These are phyloP conservation scores for Tulasnella calospora DNA, from an alignment of 768 basidiomycete species.

Conservation along the genomic window DNA sequence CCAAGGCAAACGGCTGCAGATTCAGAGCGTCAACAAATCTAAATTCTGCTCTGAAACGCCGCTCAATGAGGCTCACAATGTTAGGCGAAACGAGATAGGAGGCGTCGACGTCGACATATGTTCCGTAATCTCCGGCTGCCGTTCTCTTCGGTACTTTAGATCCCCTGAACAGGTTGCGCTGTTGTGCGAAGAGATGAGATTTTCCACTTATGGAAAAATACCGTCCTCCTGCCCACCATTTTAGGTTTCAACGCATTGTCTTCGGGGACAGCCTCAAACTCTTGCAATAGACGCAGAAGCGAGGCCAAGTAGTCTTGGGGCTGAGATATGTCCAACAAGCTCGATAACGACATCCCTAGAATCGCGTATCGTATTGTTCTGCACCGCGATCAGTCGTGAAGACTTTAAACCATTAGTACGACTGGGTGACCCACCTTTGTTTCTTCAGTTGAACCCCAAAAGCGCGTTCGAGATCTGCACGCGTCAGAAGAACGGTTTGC, in stretches of 20 bases:
- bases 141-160: slow-evolving; percentile 54
- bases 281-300: slow-evolving; percentile 62
- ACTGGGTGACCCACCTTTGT: slow-evolving; percentile 53
- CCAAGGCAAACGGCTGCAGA: slow-evolving; percentile 76
- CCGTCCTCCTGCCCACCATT: slow-evolving; percentile 47
- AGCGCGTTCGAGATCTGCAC: slow-evolving; percentile 63
- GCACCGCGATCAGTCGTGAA: neutral
- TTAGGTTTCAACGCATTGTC: slow-evolving; percentile 61
- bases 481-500: slow-evolving; percentile 76
- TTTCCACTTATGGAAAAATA: neutral
- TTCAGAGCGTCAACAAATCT: too few relatives aligned
- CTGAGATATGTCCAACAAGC: slow-evolving; percentile 72
- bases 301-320: slow-evolving; percentile 76
- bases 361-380: slow-evolving; percentile 80
- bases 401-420: neutral
- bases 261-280: slow-evolving; percentile 75
- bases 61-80: slow-evolving; percentile 48
- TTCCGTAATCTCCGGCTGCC: slow-evolving; percentile 52
- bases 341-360: slow-evolving; percentile 81
- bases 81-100: slow-evolving; percentile 70
- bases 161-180: slow-evolving; percentile 51
- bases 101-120: slow-evolving; percentile 48
- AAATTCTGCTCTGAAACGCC: neutral
- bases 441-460: slow-evolving; percentile 74
- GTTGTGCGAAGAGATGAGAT: slow-evolving; percentile 23